A percentile compares a stretch with the other conserved stretches of the same genome.
phyloP scores from a whole-genome alignment of 371 early-diverging fungal species.

The Dinochytrium kinnereticum region DNA sequence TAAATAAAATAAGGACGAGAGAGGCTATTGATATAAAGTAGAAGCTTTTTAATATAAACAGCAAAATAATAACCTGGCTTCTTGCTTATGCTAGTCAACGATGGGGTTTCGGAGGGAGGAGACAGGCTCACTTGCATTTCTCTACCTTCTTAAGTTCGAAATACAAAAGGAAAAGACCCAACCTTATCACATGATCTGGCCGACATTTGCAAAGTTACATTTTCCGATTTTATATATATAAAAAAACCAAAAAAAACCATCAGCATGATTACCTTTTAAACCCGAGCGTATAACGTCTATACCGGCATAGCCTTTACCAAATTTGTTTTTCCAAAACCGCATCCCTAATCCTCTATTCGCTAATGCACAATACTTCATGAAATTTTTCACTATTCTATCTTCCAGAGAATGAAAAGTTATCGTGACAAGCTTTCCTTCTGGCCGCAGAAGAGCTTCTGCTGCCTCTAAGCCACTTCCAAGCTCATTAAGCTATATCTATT shows the following conservation, averaged over 20 bases:
- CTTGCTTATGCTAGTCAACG: constrained; percentile 43
- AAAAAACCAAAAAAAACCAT: background rate
- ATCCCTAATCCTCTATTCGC: constrained; percentile 21
- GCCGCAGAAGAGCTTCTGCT: constrained; percentile 60
- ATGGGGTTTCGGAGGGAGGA: background rate
- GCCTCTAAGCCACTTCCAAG: constrained; percentile 56
- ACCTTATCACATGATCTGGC: constrained; percentile 1
- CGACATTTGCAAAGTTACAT: background rate
- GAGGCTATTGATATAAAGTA: too few species aligned
- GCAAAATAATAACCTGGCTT: constrained; percentile 34
- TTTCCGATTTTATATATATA: background rate
- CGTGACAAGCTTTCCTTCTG: constrained; percentile 61
- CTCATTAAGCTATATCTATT: constrained; percentile 53
- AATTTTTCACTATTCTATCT: constrained; percentile 72
- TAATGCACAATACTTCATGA: constrained; percentile 41
- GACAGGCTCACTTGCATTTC: too few species aligned
- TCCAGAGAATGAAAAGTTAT: constrained; percentile 80
- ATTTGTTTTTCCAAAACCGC: constrained; percentile 38
- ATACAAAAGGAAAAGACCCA: background rate
- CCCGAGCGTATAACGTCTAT: constrained; percentile 21
- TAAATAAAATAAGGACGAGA: too few species aligned
- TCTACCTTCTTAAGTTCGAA: background rate
- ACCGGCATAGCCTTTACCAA: constrained; percentile 22
- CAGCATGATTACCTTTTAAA: background rate
- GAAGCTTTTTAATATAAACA: too few species aligned